A percentile compares a stretch with the other conserved stretches of the same genome.
These are phyloP conservation scores for Bryum argenteum DNA, from an alignment of 225 moss, liverwort and hornwort species.

Conservation along the genomic window DNA sequence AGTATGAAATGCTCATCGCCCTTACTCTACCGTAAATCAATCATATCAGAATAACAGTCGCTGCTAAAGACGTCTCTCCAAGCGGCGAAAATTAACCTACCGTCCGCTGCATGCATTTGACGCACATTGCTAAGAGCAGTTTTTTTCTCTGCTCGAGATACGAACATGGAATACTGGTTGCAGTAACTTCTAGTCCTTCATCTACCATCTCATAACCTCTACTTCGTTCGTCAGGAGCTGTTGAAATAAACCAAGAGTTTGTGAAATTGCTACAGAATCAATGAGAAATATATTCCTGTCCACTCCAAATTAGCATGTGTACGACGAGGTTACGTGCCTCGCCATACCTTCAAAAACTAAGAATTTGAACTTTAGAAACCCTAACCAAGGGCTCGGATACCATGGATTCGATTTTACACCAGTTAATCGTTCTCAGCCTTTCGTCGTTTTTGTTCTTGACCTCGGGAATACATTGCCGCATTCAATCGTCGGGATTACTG, in stretches of 20 bases:
- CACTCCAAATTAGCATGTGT: too few relatives aligned
- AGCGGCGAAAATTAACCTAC: background rate
- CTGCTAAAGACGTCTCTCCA: background rate
- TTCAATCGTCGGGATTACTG: too few relatives aligned
- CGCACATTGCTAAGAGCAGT: too few relatives aligned
- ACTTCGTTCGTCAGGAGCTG: background rate
- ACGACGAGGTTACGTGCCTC: too few relatives aligned
- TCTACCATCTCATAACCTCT: background rate
- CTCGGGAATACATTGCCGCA: too few relatives aligned
- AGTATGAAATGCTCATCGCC: background rate
- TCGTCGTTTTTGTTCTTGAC: too few relatives aligned
- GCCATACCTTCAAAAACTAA: too few relatives aligned
- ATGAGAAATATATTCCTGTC: background rate
- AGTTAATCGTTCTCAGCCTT: too few relatives aligned
- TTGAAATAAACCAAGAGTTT: background rate
- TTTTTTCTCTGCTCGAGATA: background rate
- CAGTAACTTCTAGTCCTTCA: background rate
- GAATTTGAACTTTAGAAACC: too few relatives aligned
- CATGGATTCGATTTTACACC: too few relatives aligned
- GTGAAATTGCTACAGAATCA: background rate
- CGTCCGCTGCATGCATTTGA: background rate
- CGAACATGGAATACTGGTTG: background rate
- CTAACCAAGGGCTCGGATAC: too few relatives aligned
- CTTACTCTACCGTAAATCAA: constrained; percentile 1
- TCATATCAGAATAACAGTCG: too few relatives aligned